Evolutionary conservation across 805 yeast species (phyloP).

Genomic region (Hanseniaspora hatyaiensis): DNA sequence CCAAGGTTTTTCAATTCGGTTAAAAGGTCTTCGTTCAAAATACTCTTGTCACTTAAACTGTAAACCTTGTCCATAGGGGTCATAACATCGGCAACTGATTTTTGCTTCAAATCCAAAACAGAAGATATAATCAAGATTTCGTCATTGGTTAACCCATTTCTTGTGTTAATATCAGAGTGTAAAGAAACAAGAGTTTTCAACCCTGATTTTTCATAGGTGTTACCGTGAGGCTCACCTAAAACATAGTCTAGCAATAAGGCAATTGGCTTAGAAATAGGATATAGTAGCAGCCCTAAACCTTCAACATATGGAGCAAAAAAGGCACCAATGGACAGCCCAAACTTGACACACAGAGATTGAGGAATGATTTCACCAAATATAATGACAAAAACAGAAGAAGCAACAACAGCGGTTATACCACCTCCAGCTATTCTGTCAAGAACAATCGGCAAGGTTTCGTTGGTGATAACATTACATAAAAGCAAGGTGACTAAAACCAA

Average conservation of each 20-base stretch:
- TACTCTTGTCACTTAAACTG: constrained; percentile 72
- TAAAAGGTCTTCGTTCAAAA: constrained; percentile 72
- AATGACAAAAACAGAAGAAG: constrained; percentile 86
- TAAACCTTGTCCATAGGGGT: constrained; percentile 86
- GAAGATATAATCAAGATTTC: constrained; percentile 94
- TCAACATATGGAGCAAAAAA: constrained; percentile 81
- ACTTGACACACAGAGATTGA: constrained; percentile 82
- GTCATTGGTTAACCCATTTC: constrained; percentile 70
- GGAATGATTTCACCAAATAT: constrained; percentile 95
- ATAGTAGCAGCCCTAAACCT: constrained; percentile 73
- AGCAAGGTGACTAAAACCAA: constrained; percentile 89
- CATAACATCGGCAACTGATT: constrained; percentile 77
- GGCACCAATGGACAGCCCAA: constrained; percentile 85
- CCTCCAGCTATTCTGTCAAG: constrained; percentile 89
- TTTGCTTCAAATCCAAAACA: constrained; percentile 86
- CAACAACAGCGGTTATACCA: constrained; percentile 91
- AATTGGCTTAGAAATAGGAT: constrained; percentile 85
- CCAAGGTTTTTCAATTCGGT: constrained; percentile 90
- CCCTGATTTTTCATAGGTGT: constrained; percentile 84
- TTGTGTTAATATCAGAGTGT: constrained; percentile 75
- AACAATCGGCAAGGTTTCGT: constrained; percentile 88
- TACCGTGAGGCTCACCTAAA: constrained; percentile 93
- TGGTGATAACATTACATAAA: constrained; percentile 78
- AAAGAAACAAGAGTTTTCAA: constrained; percentile 84
- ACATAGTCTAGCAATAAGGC: constrained; percentile 68